A percentile compares a stretch with the other conserved stretches of the same genome.
phyloP scores from a whole-genome alignment of 306 rosid species.

The Carpinus fangiana region DNA sequence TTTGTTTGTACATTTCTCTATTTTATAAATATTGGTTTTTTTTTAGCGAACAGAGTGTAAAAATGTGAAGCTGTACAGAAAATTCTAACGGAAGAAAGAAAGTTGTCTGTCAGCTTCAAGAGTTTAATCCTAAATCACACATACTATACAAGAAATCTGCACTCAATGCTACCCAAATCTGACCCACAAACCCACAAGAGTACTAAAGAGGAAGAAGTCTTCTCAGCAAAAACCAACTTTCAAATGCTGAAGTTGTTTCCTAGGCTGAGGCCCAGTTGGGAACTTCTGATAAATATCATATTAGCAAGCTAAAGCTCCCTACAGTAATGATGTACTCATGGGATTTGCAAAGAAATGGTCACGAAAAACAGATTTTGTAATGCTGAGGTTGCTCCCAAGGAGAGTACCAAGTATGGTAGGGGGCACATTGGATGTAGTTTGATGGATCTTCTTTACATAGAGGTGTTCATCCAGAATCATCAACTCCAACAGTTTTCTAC shows the following conservation, averaged over 20 bases:
- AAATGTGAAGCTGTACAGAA: neutral
- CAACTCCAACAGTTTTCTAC: conserved; percentile 73
- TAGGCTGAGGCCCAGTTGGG: neutral
- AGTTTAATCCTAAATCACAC: neutral
- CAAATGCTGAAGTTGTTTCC: neutral
- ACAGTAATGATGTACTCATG: conserved; percentile 66
- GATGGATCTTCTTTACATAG: conserved; percentile 71
- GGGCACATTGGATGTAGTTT: conserved; percentile 38
- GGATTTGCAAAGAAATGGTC: conserved; percentile 85
- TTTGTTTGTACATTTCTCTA: neutral
- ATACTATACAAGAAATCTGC: neutral
- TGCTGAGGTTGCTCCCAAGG: conserved; percentile 45
- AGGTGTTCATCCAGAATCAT: conserved; percentile 79
- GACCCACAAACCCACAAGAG: neutral
- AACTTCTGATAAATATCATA: neutral
- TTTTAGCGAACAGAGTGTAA: neutral
- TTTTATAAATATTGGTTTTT: neutral
- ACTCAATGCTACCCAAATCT: neutral
- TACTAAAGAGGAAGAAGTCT: neutral
- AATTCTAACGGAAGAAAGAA: neutral
- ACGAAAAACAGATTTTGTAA: conserved; percentile 43
- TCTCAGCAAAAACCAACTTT: conserved; percentile 1
- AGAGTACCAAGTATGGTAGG: conserved; percentile 58
- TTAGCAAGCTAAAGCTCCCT: conserved; percentile 18
- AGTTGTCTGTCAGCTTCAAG: no score